Evolutionary conservation across 805 yeast genomes (phyloP).

Genomic region (Candida ficus): DNA sequence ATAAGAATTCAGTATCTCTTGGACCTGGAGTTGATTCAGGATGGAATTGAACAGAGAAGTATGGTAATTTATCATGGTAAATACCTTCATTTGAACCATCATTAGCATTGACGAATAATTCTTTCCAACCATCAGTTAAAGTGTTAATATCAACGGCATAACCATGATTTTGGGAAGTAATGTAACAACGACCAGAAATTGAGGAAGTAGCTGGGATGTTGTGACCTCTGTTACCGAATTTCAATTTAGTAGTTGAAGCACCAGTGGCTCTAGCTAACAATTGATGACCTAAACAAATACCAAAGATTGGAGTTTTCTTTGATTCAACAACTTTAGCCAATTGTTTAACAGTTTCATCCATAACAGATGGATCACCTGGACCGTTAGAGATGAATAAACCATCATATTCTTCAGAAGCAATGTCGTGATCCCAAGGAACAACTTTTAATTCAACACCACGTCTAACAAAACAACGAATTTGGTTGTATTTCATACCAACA

Average conservation of each 20-base stretch:
- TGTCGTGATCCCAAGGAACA: conserved; percentile 94
- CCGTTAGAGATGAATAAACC: conserved; percentile 97
- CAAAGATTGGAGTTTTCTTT: conserved; percentile 85
- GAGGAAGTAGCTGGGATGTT: conserved; percentile 92
- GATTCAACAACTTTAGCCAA: conserved; percentile 53
- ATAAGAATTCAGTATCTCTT: conserved; percentile 95
- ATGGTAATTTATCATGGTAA: conserved; percentile 81
- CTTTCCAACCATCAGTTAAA: conserved; percentile 80
- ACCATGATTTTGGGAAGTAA: conserved; percentile 98
- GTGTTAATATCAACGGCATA: conserved; percentile 87
- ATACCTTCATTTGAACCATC: conserved; percentile 99
- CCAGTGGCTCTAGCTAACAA: conserved; percentile 93
- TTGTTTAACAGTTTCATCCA: conserved; percentile 61
- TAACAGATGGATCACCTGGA: conserved; percentile 97
- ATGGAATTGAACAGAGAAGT: conserved; percentile 97
- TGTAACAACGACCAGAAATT: conserved; percentile 92
- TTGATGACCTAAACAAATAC: conserved; percentile 98
- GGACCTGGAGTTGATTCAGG: conserved; percentile 99
- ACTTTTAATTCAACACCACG: conserved; percentile 96
- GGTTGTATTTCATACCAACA: conserved; percentile 98
- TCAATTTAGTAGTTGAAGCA: conserved; percentile 85
- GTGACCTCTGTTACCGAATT: conserved; percentile 99
- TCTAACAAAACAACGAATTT: conserved; percentile 91
- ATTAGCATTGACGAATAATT: conserved; percentile 90
- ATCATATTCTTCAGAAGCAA: conserved; percentile 75